phyloP scores from a whole-genome alignment of 495 filamentous ascomycete genomes.

The Hypoxylon lienhwacheense region DNA sequence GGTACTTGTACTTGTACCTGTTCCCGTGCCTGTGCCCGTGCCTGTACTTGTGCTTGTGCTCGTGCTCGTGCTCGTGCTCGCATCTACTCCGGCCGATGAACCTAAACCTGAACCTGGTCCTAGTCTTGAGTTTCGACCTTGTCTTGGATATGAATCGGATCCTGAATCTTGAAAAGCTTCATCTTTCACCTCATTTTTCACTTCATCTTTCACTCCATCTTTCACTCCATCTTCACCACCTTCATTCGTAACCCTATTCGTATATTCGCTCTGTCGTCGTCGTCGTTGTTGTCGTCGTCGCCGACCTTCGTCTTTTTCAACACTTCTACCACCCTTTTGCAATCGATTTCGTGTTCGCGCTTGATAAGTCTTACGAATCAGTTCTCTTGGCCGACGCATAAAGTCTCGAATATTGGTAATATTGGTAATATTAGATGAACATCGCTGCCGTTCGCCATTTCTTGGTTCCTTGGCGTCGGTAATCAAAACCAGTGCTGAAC shows the following conservation, averaged over 20 bases:
- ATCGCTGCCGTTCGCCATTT: slow-evolving; percentile 16
- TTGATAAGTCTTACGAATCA: slow-evolving; percentile 19
- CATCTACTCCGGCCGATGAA: background rate
- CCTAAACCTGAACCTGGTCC: slow-evolving; percentile 2
- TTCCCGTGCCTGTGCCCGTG: background rate
- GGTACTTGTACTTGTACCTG: slow-evolving; percentile 15
- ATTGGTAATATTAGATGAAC: slow-evolving; percentile 23
- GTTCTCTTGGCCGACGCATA: slow-evolving; percentile 28
- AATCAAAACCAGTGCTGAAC: slow-evolving; percentile 29
- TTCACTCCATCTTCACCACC: background rate
- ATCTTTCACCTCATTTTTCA: background rate
- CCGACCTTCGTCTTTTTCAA: too few species aligned
- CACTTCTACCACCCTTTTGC: slow-evolving; percentile 2
- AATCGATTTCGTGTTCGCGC: slow-evolving; percentile 20
- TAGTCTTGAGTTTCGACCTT: too few species aligned
- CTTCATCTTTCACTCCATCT: background rate
- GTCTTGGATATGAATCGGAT: too few species aligned
- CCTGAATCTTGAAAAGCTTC: background rate
- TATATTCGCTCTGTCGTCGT: too few species aligned
- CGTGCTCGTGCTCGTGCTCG: background rate
- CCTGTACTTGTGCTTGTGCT: background rate
- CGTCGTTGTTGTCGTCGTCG: too few species aligned
- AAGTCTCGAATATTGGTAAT: slow-evolving; percentile 22
- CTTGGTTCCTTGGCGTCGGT: slow-evolving; percentile 31
- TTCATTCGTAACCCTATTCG: background rate